Percentiles rank a stretch among this genome's conserved stretches.
phyloP scores from a whole-genome alignment of 257 asterid species.

The Przewalskia tangutica region DNA sequence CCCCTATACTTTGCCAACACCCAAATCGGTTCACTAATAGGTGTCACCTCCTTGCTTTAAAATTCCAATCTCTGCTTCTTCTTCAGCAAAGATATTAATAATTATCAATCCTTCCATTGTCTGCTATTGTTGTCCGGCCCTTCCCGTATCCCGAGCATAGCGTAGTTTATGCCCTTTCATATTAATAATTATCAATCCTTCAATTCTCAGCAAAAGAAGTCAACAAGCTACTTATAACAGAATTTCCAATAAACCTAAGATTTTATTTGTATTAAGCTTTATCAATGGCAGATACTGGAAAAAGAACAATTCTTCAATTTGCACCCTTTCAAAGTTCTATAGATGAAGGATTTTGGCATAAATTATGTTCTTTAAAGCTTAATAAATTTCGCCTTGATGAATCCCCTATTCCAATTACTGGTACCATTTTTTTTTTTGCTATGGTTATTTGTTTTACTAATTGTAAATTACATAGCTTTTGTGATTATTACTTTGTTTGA shows the following conservation, averaged over 20 bases:
- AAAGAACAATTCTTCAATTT: constrained; percentile 35
- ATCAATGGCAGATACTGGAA: background rate
- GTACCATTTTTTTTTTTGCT: constrained; percentile 20
- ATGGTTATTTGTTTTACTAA: too few species aligned
- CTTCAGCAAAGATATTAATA: background rate
- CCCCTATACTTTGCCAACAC: background rate
- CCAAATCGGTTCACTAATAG: background rate
- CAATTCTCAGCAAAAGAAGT: background rate
- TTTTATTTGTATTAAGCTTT: background rate
- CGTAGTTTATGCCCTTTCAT: too few species aligned
- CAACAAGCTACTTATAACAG: background rate
- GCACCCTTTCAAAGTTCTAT: constrained; percentile 70
- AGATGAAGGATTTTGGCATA: constrained; percentile 94
- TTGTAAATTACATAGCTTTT: background rate
- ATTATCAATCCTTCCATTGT: too few species aligned
- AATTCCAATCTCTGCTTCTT: background rate
- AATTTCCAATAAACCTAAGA: background rate
- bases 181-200: background rate
- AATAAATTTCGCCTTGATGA: constrained; percentile 89
- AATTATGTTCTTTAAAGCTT: constrained; percentile 82
- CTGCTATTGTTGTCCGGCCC: too few species aligned
- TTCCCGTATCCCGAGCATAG: too few species aligned
- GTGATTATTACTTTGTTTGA: too few species aligned
- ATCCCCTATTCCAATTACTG: constrained; percentile 77
- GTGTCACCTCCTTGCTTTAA: background rate